phyloP scores from a whole-genome alignment of 2,329 filamentous ascomycete genomes.

The Hypomyces perniciosus region DNA sequence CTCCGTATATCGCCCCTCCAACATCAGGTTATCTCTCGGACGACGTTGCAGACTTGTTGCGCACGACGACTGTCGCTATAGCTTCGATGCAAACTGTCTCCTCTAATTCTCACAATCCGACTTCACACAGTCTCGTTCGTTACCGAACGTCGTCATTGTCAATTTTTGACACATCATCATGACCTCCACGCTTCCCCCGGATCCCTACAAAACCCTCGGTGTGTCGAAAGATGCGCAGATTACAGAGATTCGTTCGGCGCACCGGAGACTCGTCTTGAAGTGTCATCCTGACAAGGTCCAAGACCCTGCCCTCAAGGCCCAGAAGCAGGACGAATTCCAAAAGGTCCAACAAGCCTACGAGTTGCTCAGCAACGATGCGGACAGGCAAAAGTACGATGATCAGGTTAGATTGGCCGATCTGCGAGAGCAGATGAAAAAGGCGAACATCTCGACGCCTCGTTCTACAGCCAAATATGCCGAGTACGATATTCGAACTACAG shows the following conservation, averaged over 20 bases:
- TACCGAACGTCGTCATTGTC: background rate
- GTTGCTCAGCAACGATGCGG: constrained; percentile 70
- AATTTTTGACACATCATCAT: constrained; percentile 28
- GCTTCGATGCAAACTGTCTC: constrained; percentile 10
- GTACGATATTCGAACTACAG: constrained; percentile 46
- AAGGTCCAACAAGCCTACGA: constrained; percentile 91
- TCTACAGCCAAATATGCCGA: constrained; percentile 31
- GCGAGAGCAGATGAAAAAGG: constrained; percentile 46
- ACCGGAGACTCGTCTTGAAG: constrained; percentile 81
- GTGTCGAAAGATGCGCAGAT: constrained; percentile 66
- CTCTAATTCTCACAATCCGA: background rate
- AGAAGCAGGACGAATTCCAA: constrained; percentile 84
- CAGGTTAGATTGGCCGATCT: constrained; percentile 61
- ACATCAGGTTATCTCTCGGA: background rate
- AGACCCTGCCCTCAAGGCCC: constrained; percentile 66
- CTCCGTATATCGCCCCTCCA: background rate
- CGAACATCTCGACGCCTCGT: constrained; percentile 40
- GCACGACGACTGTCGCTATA: constrained; percentile 2
- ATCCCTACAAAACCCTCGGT: constrained; percentile 76
- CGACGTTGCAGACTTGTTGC: background rate
- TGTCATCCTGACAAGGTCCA: constrained; percentile 91
- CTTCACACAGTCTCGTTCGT: constrained; percentile 9
- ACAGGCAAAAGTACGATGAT: constrained; percentile 72
- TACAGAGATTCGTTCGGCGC: constrained; percentile 67
- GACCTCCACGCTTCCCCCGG: constrained; percentile 48